Evolutionary conservation across 257 asterid species (phyloP).

Genomic region (Primulina eburnea): DNA sequence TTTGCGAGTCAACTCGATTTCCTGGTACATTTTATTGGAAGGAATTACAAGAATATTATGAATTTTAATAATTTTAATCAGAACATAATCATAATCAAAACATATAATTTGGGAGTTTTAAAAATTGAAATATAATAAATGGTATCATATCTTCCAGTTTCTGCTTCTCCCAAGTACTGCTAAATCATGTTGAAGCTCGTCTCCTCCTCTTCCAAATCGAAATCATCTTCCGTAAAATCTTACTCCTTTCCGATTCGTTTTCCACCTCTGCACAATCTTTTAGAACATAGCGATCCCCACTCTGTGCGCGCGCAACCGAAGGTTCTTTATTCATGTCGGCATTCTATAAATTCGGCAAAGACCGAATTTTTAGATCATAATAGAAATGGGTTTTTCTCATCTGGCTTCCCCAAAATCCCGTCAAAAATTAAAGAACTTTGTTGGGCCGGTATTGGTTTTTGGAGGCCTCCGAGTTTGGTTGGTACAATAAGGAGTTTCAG

Average conservation of each 20-base stretch:
- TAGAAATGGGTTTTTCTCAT: constrained; percentile 27
- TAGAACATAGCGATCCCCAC: background rate
- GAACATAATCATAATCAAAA: too few species aligned
- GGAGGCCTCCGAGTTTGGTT: constrained; percentile 23
- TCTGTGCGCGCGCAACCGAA: constrained; percentile 13
- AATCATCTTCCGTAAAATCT: constrained; percentile 23
- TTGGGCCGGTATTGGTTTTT: constrained; percentile 25
- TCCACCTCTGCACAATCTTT: constrained; percentile 17
- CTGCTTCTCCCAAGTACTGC: background rate
- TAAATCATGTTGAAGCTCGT: constrained; percentile 41
- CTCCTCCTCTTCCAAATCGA: constrained; percentile 36
- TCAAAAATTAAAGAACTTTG: constrained; percentile 23
- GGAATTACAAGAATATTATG: too few species aligned
- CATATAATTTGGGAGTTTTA: too few species aligned
- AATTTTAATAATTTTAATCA: too few species aligned
- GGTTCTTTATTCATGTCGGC: constrained; percentile 24
- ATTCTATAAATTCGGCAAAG: constrained; percentile 24
- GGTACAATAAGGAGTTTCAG: constrained; percentile 44
- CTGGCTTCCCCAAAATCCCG: constrained; percentile 23
- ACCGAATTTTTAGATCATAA: constrained; percentile 25
- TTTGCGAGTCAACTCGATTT: too few species aligned
- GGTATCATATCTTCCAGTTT: background rate
- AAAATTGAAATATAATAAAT: too few species aligned
- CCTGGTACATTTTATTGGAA: too few species aligned
- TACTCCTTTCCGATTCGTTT: constrained; percentile 20